Evolutionary conservation across 2,329 filamentous ascomycete genomes (phyloP), one percentile per base, ranked within the genome.

Genomic region (Paecilomyces niveus): DNA sequence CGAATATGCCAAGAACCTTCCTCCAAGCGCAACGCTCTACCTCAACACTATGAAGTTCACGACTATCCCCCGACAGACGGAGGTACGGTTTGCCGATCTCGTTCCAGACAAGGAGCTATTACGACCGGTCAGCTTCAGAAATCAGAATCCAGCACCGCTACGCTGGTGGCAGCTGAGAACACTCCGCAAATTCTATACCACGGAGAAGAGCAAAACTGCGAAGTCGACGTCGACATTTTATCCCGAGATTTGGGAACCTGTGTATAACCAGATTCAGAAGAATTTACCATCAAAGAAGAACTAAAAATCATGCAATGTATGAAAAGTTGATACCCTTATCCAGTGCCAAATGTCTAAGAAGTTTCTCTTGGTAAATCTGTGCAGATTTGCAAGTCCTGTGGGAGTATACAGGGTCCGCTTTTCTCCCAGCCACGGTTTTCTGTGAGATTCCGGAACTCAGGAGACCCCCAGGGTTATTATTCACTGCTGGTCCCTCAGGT

Each of bases 41-140:
- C 68, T 80, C 55, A 76, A 74, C 39, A 80, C 76, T 1, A 78
- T 79, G 70, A 73, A 74, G 35, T 73, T 75, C 58, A 78, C 74
- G 5, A 74, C 74, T 1, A 73, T 78, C 54, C 74, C 77, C 0
- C 71, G 73, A 11, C 68, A 71, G 24, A 74, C 76, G 0, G 68
- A 72, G n/a, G 74, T 78, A 53, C 72, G 70, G 18, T 49, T 80
- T n/a, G 70, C 71, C 13, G 74, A 80, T 57, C 67, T 80, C 0
- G 67, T 69, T 21, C 67, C 73, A 2, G 68, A 69, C 35, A 74
- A 69, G 50, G 66, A 73, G 39, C 11, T 62, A 1, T 35, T 74
- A 18, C 73, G 75, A 10, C 77, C 77, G 2, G 73, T 78, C 24
- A 72, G 63, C 55, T 78, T 79, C 62, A 68, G 70, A 10, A 76